These are phyloP conservation scores for Gossypium laxum DNA, from an alignment of 441 rosid species.

Conservation along the genomic window DNA sequence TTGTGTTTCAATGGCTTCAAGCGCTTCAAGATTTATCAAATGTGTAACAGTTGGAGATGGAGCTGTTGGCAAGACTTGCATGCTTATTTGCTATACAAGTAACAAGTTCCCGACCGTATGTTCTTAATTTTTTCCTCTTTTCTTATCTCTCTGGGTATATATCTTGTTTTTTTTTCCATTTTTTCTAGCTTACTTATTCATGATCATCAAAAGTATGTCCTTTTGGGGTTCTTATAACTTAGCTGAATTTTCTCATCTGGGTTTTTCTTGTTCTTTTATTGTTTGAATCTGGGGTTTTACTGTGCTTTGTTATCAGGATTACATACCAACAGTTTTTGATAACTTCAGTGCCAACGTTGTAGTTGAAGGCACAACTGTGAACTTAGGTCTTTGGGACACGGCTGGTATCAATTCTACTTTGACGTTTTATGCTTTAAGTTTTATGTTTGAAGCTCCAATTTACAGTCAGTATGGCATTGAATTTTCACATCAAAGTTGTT, in stretches of 20 bases:
- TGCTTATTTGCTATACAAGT: slow-evolving; percentile 75
- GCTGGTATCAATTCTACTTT: slow-evolving; percentile 54
- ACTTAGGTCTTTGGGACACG: slow-evolving; percentile 94
- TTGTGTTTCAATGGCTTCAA: slow-evolving; percentile 52
- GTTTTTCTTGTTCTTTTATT: slow-evolving; percentile 5
- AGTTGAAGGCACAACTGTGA: slow-evolving; percentile 80
- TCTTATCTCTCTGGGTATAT: slow-evolving; percentile 23
- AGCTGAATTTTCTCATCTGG: slow-evolving; percentile 8
- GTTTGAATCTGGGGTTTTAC: slow-evolving; percentile 2
- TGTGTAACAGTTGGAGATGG: slow-evolving; percentile 78
- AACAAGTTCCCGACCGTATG: slow-evolving; percentile 73
- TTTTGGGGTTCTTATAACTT: background rate
- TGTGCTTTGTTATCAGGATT: slow-evolving; percentile 51
- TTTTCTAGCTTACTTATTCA: slow-evolving; percentile 17
- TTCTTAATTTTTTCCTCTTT: slow-evolving; percentile 4
- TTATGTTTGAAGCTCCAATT: background rate
- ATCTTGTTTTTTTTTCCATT: slow-evolving; percentile 23
- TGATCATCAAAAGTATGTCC: background rate
- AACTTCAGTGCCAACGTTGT: slow-evolving; percentile 95
- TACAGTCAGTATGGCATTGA: background rate
- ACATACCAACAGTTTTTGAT: slow-evolving; percentile 91
- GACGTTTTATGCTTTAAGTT: background rate
- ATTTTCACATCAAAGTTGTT: background rate
- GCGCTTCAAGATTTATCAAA: slow-evolving; percentile 73
- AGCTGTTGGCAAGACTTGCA: slow-evolving; percentile 77